Evolutionary conservation across 805 yeast species (phyloP), one percentile per base, ranked within the genome.

Genomic region (Candida takata): DNA sequence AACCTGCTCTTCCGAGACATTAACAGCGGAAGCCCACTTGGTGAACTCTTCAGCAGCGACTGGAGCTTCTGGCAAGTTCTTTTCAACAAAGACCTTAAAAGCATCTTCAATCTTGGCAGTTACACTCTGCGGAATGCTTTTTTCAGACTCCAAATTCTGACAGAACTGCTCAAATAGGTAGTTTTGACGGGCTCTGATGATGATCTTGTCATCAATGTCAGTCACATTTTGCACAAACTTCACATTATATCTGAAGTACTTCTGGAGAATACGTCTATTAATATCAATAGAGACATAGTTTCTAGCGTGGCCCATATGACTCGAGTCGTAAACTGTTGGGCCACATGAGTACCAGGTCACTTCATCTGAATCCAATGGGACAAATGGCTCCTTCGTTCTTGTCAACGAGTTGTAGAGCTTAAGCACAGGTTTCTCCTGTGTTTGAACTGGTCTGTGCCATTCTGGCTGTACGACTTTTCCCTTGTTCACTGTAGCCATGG

Each of bases 251-350:
- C 95, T 95, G 61, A 92, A 92, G 60, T 86, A 90, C 59, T 90
- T 85, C 58, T 81, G 86, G 45, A 92, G 57, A 34, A 92, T 74
- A 48, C 98, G 73, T 58, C 98, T 77, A 57, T 87, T 84, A 55
- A 92, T 86, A 59, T 92, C 98, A 35, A 84, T 84, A 8, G 95
- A 77, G 33, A 92, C 97, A 54, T 92, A 92, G 62, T 92, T 92
- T 60, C 98, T 72, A 11, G 98, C 98, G 59, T 92, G 98, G 16
- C 98, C 98, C 97, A 92, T 87, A 56, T 92, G 98, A 35, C 88
- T 76, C 24, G 92, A 77, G 61, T 92, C 95, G 55, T 92, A 92
- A 12, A 92, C 98, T 1, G 98, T 92, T 10, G 98, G 98, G 6
- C 98, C 98, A 71, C 98, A 92, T 39, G 87, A 84, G 65, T 92